Conservation (phyloP, 805 yeast species). For the Wickerhamiella domercqiae region DNA sequence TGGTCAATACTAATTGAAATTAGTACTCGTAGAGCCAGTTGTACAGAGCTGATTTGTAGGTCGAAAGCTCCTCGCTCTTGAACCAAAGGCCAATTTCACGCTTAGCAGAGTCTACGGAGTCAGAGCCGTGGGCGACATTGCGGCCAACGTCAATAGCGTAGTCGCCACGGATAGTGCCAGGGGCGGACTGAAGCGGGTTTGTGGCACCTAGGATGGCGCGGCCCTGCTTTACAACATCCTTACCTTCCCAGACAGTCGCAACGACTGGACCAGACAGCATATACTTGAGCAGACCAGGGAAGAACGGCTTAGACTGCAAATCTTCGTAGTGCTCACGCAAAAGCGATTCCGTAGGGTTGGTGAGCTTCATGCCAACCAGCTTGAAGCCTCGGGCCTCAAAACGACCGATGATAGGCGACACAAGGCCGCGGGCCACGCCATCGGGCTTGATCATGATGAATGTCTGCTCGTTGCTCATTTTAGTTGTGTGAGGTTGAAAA, state of each 20-base stretch:
- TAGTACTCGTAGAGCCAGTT: constrained; percentile 75
- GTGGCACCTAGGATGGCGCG: constrained; percentile 97
- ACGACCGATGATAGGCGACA: constrained; percentile 77
- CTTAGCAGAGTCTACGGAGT: constrained; percentile 94
- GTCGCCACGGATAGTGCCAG: constrained; percentile 99
- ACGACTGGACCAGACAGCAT: constrained; percentile 97
- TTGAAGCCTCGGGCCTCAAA: constrained; percentile 97
- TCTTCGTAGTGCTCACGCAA: constrained; percentile 92
- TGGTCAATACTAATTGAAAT: no score
- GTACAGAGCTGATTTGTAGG: constrained; percentile 72
- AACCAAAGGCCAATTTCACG: constrained; percentile 96
- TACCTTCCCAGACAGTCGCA: constrained; percentile 99
- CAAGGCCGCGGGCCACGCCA: constrained; percentile 98
- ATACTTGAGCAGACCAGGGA: constrained; percentile 90
- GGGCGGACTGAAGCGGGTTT: constrained; percentile 92
- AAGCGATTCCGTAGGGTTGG: constrained; percentile 70
- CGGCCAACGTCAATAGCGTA: constrained; percentile 97
- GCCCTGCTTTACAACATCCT: constrained; percentile 98
- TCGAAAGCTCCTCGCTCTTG: constrained; percentile 89
- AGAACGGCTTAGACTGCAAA: constrained; percentile 90
- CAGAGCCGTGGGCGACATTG: constrained; percentile 98
- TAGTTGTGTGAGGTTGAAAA: constrained; percentile 2
- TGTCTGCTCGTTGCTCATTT: constrained; percentile 20
- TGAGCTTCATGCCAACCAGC: constrained; percentile 88
- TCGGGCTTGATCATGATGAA: constrained; percentile 52